phyloP scores from a whole-genome alignment of 1,139 yeast species.

The Pichia sp. region DNA sequence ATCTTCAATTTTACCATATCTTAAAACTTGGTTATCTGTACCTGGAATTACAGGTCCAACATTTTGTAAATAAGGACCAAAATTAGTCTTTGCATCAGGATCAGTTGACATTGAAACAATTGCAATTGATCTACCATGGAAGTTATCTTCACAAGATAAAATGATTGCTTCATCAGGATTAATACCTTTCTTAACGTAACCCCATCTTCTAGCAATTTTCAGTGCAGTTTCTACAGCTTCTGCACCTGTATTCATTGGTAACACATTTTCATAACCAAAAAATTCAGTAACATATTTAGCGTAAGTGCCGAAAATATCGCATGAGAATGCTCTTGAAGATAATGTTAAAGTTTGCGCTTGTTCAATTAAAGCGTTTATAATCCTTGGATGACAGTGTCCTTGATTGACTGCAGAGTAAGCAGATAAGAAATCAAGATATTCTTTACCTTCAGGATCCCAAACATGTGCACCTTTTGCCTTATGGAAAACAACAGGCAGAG shows the following conservation, averaged over 20 bases:
- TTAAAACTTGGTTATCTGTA: conserved; percentile 45
- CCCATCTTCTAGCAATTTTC: conserved; percentile 96
- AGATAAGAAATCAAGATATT: conserved; percentile 78
- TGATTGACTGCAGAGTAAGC: conserved; percentile 98
- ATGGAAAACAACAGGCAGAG: conserved; percentile 88
- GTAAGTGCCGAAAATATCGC: conserved; percentile 79
- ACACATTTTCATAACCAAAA: conserved; percentile 84
- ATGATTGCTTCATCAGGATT: conserved; percentile 79
- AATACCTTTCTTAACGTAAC: conserved; percentile 81
- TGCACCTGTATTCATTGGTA: conserved; percentile 99
- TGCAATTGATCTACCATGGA: conserved; percentile 96
- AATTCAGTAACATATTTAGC: conserved; percentile 86
- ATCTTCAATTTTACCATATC: conserved; percentile 81
- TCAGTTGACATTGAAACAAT: conserved; percentile 95
- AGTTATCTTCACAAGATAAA: conserved; percentile 82
- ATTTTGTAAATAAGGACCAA: conserved; percentile 83
- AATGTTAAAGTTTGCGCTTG: conserved; percentile 82
- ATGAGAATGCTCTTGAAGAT: conserved; percentile 88
- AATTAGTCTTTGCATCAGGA: conserved; percentile 80
- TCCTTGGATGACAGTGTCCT: conserved; percentile 97
- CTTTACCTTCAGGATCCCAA: conserved; percentile 96
- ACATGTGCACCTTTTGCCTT: conserved; percentile 87
- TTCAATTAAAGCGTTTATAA: conserved; percentile 73
- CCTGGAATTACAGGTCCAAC: conserved; percentile 52
- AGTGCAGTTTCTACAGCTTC: conserved; percentile 97